A percentile compares a stretch with the other conserved stretches of the same genome.
Conservation (phyloP, 805 yeast species). For the Saturnispora sekii region DNA sequence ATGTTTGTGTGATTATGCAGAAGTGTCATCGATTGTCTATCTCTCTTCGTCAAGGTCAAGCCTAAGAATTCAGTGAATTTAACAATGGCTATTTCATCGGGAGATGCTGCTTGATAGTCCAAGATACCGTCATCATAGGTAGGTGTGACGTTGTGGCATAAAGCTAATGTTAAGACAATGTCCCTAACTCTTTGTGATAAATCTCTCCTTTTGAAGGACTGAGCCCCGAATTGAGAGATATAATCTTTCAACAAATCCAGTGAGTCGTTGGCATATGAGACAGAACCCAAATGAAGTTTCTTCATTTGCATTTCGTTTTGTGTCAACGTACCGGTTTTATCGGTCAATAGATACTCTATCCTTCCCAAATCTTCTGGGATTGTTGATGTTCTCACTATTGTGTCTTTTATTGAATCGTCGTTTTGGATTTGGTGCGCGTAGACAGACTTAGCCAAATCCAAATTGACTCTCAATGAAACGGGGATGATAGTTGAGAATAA, state of each 20-base stretch:
- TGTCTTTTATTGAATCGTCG: constrained; percentile 69
- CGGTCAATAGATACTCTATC: constrained; percentile 83
- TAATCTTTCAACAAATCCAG: constrained; percentile 79
- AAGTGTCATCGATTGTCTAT: constrained; percentile 63
- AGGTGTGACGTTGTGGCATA: constrained; percentile 98
- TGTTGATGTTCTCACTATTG: constrained; percentile 93
- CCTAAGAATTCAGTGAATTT: constrained; percentile 86
- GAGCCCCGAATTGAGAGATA: constrained; percentile 30
- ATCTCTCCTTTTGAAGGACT: constrained; percentile 45
- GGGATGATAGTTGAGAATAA: constrained; percentile 94
- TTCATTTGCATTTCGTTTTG: constrained; percentile 97
- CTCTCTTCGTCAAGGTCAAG: constrained; percentile 68
- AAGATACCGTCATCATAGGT: constrained; percentile 61
- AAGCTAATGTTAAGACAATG: constrained; percentile 68
- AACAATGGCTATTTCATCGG: constrained; percentile 96
- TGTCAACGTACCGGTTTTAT: constrained; percentile 95
- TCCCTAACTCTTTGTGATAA: constrained; percentile 70
- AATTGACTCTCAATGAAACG: constrained; percentile 85
- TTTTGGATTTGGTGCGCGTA: constrained; percentile 93
- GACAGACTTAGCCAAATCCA: constrained; percentile 92
- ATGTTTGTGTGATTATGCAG: constrained; percentile 50
- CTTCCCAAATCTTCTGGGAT: constrained; percentile 97
- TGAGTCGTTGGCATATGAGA: constrained; percentile 85
- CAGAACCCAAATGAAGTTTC: constrained; percentile 85
- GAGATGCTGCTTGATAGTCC: constrained; percentile 95